Evolutionary conservation across 1,284 basidiomycete genomes (phyloP).

Genomic region (Papiliotrema terrestris): DNA sequence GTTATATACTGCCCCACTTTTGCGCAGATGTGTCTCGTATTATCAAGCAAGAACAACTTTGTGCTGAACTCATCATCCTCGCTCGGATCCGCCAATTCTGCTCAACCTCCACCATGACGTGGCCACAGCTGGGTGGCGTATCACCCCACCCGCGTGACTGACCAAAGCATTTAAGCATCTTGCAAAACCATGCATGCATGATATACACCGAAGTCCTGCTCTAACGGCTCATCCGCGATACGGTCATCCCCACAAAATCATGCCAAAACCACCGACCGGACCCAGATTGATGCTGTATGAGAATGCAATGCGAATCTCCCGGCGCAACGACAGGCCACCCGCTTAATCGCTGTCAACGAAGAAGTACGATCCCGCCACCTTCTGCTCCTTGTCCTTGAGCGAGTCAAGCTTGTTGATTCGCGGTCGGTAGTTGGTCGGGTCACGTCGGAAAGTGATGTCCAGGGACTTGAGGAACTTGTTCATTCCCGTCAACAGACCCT

Average conservation of each 20-base stretch:
- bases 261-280: background rate
- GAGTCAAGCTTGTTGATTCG: slow-evolving; percentile 92
- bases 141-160: too few species aligned
- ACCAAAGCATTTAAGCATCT: too few species aligned
- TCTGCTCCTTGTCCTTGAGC: slow-evolving; percentile 92
- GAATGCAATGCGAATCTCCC: background rate
- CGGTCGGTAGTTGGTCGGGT: slow-evolving; percentile 85
- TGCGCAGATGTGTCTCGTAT: background rate
- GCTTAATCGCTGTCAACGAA: slow-evolving; percentile 41
- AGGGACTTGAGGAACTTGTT: slow-evolving; percentile 77
- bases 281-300: too few species aligned
- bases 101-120: too few species aligned
- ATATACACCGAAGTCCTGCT: background rate
- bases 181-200: background rate
- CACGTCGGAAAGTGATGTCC: slow-evolving; percentile 92
- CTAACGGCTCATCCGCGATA: background rate
- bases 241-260: background rate
- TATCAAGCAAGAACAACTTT: background rate
- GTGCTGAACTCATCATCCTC: too few species aligned
- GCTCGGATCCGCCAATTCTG: too few species aligned
- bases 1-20: too few species aligned
- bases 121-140: too few species aligned
- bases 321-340: background rate
- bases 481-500: slow-evolving; percentile 48
- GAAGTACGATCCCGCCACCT: slow-evolving; percentile 51